Conservation (phyloP, 306 rosid species). For the Prunus kanzakura region DNA sequence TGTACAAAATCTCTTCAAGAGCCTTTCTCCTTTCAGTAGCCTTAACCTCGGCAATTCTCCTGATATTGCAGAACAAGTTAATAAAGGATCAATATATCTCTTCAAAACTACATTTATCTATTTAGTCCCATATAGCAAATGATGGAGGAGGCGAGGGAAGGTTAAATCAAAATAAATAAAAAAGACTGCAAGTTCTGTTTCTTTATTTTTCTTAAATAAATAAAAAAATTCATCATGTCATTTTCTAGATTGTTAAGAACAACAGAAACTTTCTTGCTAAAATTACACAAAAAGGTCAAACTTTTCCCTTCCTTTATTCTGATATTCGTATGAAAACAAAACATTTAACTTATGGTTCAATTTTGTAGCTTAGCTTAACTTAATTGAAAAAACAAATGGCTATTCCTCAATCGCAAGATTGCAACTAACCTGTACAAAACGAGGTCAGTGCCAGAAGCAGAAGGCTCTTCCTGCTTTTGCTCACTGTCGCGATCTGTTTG, state of each 20-base stretch:
- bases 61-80: slow-evolving; percentile 29
- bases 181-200: not conserved
- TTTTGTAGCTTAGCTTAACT: not conserved
- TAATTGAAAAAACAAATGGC: not conserved
- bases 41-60: slow-evolving; percentile 95
- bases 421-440: slow-evolving; percentile 69
- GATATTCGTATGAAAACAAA: not conserved
- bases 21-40: slow-evolving; percentile 71
- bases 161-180: not conserved
- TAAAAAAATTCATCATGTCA: not conserved
- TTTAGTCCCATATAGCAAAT: not conserved
- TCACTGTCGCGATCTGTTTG: slow-evolving; percentile 81
- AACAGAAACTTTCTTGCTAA: not conserved
- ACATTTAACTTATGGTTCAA: not conserved
- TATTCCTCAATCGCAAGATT: not conserved
- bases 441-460: slow-evolving; percentile 64
- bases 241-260: not conserved
- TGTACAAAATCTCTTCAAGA: slow-evolving; percentile 77
- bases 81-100: slow-evolving; percentile 1
- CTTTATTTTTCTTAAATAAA: not conserved
- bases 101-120: slow-evolving; percentile 4
- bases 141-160: not conserved
- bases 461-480: slow-evolving; percentile 53
- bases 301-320: not conserved
- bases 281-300: not conserved